Evolutionary conservation across 2,329 filamentous ascomycete species (phyloP).

Genomic region (Neofusicoccum cordaticola): DNA sequence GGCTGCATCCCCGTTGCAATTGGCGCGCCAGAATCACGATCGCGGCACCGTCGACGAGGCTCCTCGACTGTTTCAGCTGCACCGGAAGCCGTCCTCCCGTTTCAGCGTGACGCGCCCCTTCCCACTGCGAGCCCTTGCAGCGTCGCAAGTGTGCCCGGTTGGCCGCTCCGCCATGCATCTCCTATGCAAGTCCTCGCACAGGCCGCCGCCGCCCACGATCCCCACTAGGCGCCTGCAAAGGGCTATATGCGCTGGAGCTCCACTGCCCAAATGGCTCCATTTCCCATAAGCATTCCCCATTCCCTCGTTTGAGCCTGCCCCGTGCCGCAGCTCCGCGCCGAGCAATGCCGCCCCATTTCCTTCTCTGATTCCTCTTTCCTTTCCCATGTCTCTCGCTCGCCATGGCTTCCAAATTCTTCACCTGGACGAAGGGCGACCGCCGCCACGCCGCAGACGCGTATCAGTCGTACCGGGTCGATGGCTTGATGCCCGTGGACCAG

Average conservation of each 20-base stretch:
- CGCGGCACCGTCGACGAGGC: neutral
- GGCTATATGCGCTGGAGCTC: neutral
- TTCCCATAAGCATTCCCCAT: conserved; percentile 6
- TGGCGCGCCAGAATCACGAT: neutral
- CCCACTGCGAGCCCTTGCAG: neutral
- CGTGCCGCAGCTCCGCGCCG: neutral
- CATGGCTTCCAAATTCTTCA: conserved; percentile 43
- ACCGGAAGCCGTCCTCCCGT: neutral
- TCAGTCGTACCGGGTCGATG: conserved; percentile 33
- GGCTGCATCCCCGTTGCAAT: neutral
- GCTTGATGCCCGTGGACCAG: conserved; percentile 36
- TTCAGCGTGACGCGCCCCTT: conserved; percentile 11
- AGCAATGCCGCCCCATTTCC: neutral
- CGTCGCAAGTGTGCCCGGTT: conserved; percentile 4
- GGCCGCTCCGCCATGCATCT: neutral
- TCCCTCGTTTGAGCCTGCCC: neutral
- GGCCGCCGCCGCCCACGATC: neutral
- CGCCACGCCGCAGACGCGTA: conserved; percentile 27
- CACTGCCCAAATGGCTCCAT: neutral
- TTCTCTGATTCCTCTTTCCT: neutral
- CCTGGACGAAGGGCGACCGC: conserved; percentile 43
- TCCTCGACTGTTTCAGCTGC: neutral
- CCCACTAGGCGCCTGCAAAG: neutral
- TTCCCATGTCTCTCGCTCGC: conserved; percentile 11
- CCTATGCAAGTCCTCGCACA: neutral